A percentile compares a stretch with the other conserved stretches of the same genome.
Conservation (phyloP, 78 protist species). For the Dictyostelium firmibasis region DNA sequence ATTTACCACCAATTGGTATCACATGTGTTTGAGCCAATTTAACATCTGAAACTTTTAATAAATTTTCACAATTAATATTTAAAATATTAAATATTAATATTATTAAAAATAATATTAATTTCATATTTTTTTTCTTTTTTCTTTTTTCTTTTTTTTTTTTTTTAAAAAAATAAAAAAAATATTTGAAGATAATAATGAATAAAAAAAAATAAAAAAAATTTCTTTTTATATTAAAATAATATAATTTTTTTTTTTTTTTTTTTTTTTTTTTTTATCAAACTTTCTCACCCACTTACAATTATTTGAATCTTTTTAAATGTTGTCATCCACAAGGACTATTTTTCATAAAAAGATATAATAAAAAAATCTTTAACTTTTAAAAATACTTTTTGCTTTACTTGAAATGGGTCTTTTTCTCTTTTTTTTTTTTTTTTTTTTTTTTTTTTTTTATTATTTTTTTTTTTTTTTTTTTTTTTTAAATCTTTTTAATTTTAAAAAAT, state of each 20-base stretch:
- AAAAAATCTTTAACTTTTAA: not conserved
- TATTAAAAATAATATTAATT: not conserved
- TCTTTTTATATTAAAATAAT: too few relatives aligned
- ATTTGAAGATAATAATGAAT: too few relatives aligned
- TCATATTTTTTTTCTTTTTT: not conserved
- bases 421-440: not conserved
- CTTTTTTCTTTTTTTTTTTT: too few relatives aligned
- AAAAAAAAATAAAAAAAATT: too few relatives aligned
- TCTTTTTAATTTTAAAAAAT: not conserved
- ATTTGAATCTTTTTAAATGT: too few relatives aligned
- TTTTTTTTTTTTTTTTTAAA: not conserved
- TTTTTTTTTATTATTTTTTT: not conserved
- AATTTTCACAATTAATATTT: not conserved
- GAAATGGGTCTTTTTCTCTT: not conserved
- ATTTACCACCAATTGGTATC: conserved; percentile 1
- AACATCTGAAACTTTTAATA: not conserved
- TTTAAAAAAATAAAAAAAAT: too few relatives aligned
- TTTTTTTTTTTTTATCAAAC: too few relatives aligned
- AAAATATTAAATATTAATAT: not conserved
- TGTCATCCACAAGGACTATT: not conserved
- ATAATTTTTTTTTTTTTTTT: too few relatives aligned
- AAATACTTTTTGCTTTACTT: not conserved
- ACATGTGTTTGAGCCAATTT: conserved; percentile 49
- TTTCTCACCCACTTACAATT: not conserved
- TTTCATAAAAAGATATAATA: too few relatives aligned